phyloP scores from a whole-genome alignment of 495 filamentous ascomycete species.

The Hypoxylon lenormandii region DNA sequence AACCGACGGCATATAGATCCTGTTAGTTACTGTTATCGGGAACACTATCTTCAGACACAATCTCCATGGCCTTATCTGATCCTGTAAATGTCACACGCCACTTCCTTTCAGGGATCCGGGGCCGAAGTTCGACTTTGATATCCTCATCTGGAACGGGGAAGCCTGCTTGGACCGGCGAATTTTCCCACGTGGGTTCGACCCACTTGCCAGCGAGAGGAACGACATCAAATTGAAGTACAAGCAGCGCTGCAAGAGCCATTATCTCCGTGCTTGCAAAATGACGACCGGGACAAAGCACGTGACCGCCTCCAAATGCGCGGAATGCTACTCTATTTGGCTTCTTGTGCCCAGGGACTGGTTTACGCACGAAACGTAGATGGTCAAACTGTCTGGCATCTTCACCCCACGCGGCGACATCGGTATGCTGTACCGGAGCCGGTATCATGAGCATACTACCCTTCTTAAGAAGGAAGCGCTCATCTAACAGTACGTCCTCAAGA shows the following conservation, averaged over 20 bases:
- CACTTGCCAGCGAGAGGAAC: conserved; percentile 35
- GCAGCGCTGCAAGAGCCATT: conserved; percentile 51
- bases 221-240: conserved; percentile 58
- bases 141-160: conserved; percentile 45
- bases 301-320: conserved; percentile 51
- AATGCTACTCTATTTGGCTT: conserved; percentile 50
- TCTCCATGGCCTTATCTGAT: conserved; percentile 16
- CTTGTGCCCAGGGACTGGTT: conserved; percentile 10
- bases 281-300: conserved; percentile 52
- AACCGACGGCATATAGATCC: no score
- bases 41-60: conserved; percentile 40
- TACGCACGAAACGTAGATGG: conserved; percentile 47
- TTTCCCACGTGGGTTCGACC: conserved; percentile 42
- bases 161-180: conserved; percentile 36
- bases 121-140: conserved; percentile 39
- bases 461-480: conserved; percentile 49
- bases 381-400: conserved; percentile 46
- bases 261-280: conserved; percentile 55
- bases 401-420: conserved; percentile 47
- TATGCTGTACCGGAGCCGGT: conserved; percentile 49
- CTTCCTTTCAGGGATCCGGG: conserved; percentile 18
- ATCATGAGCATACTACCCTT: conserved; percentile 52
- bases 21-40: no score
- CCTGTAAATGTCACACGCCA: conserved; percentile 37
- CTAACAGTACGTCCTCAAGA: conserved; percentile 47